Evolutionary conservation across 108 stramenopile genomes (phyloP).

Genomic region (Fistulifera solaris): DNA sequence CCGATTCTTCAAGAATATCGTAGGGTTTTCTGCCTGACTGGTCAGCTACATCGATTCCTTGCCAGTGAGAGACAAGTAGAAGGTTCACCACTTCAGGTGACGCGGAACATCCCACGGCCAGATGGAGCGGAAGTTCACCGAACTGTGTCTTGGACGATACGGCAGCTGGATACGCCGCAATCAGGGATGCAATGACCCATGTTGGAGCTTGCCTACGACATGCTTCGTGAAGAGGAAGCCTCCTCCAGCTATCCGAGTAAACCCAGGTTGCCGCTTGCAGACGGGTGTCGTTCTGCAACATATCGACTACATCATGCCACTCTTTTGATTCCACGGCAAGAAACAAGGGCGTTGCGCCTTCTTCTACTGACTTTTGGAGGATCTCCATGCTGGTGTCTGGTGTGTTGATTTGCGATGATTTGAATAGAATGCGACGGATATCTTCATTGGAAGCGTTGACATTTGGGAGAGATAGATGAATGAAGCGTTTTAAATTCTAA

Average conservation of each 20-base stretch:
- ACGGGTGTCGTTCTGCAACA: constrained; percentile 6
- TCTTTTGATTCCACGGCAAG: constrained; percentile 35
- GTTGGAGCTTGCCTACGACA: constrained; percentile 67
- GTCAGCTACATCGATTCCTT: constrained; percentile 39
- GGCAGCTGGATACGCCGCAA: constrained; percentile 37
- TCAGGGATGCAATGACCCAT: constrained; percentile 43
- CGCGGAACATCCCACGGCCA: constrained; percentile 47
- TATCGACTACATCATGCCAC: constrained; percentile 39
- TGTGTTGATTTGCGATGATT: no score
- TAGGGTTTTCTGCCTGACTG: constrained; percentile 49
- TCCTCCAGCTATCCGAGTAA: constrained; percentile 27
- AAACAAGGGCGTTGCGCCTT: constrained; percentile 50
- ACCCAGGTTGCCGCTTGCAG: constrained; percentile 11
- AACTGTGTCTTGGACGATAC: constrained; percentile 38
- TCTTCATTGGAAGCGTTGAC: no score
- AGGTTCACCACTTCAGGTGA: constrained; percentile 55
- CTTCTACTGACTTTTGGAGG: constrained; percentile 1
- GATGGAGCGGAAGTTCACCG: constrained; percentile 56
- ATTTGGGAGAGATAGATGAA: no score
- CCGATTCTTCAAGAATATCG: constrained; percentile 33
- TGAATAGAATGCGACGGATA: no score
- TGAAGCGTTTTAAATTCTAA: no score
- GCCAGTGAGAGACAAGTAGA: constrained; percentile 47
- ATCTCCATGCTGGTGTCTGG: no score
- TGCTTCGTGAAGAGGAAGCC: constrained; percentile 69